Percentiles rank a stretch among this genome's conserved stretches.
These are phyloP conservation scores for Marchantia paleacea DNA, from an alignment of 225 moss, liverwort and hornwort genomes.

Conservation along the genomic window DNA sequence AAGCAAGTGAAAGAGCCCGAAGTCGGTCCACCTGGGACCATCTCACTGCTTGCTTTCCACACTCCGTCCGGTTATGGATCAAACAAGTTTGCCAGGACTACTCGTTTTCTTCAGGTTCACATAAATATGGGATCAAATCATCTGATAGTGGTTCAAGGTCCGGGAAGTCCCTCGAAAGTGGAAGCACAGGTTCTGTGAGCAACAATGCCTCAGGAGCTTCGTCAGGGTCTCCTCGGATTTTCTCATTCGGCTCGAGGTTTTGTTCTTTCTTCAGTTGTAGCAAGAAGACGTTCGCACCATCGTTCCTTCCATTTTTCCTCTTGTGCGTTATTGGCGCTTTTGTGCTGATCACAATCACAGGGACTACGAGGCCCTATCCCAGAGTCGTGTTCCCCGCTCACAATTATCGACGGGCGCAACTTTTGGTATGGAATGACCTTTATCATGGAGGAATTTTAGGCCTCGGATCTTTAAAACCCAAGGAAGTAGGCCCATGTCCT, in stretches of 20 bases:
- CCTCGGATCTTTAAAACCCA: constrained; percentile 35
- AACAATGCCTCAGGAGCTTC: constrained; percentile 12
- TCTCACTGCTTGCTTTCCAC: constrained; percentile 38
- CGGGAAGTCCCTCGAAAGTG: constrained; percentile 32
- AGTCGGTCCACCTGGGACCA: constrained; percentile 31
- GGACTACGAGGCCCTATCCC: constrained; percentile 17
- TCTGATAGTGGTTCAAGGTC: constrained; percentile 31
- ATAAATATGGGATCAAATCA: constrained; percentile 29
- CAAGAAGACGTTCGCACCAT: neutral
- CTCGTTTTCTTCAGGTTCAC: constrained; percentile 13
- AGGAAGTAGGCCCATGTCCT: constrained; percentile 34
- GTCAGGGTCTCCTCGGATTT: constrained; percentile 17
- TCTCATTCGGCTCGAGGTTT: constrained; percentile 4
- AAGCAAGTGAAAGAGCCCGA: constrained; percentile 29
- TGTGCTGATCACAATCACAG: constrained; percentile 12
- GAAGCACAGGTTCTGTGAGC: constrained; percentile 11
- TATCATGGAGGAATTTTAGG: constrained; percentile 48
- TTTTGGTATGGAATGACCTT: constrained; percentile 41
- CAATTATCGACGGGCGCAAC: constrained; percentile 38
- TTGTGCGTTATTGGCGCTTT: constrained; percentile 37
- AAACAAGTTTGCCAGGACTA: constrained; percentile 37
- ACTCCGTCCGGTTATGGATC: constrained; percentile 45
- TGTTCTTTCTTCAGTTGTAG: constrained; percentile 5
- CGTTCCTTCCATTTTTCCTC: constrained; percentile 25
- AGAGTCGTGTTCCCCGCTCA: constrained; percentile 34